phyloP scores from a whole-genome alignment of 192 early-diverging fungal genomes.

The Irineochytrium annulatum region DNA sequence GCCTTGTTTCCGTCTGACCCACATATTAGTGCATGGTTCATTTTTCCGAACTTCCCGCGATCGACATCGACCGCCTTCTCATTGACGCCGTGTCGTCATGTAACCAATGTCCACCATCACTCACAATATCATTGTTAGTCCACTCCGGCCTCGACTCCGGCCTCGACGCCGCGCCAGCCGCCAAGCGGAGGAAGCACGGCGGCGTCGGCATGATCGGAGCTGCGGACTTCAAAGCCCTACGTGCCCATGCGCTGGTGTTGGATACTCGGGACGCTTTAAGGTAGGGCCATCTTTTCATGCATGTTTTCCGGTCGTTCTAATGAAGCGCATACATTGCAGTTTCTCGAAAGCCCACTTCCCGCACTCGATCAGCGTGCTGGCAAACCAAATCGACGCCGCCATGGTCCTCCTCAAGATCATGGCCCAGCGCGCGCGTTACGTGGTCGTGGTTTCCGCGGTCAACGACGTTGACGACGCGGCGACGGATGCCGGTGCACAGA shows the following conservation, averaged over 20 bases:
- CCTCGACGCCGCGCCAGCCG: not conserved
- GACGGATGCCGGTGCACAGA: too few species aligned
- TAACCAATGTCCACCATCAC: slow-evolving; percentile 67
- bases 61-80: slow-evolving; percentile 71
- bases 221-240: not conserved
- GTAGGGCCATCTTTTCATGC: not conserved
- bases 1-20: not conserved
- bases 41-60: slow-evolving; percentile 55
- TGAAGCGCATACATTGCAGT: not conserved
- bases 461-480: not conserved
- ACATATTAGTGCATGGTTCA: slow-evolving; percentile 34
- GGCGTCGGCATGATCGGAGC: not conserved
- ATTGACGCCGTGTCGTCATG: slow-evolving; percentile 57
- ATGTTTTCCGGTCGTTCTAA: not conserved
- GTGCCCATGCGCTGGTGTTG: not conserved
- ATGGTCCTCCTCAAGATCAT: slow-evolving; percentile 5
- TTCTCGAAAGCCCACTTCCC: not conserved
- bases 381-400: slow-evolving; percentile 7
- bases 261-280: not conserved
- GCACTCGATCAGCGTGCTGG: slow-evolving; percentile 1
- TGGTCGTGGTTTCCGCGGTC: slow-evolving; percentile 4
- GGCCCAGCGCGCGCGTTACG: not conserved
- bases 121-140: not conserved
- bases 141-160: not conserved
- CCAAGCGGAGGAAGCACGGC: not conserved